These are phyloP conservation scores for Orbilia oligospora DNA, from an alignment of 2,329 filamentous ascomycete genomes.

Conservation along the genomic window DNA sequence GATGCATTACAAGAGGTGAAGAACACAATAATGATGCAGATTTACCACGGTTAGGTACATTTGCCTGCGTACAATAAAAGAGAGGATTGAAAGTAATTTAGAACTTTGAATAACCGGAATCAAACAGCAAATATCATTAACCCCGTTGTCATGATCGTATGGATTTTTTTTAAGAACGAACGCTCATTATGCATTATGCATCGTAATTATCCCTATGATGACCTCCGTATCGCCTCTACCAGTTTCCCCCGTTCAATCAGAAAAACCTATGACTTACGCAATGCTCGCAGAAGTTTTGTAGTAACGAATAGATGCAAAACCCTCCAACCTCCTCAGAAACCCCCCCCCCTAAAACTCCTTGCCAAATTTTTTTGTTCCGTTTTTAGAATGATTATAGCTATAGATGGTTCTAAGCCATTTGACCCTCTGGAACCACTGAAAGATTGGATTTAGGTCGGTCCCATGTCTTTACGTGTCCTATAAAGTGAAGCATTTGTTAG, in stretches of 20 bases:
- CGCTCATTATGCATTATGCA: constrained; percentile 33
- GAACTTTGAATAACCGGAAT: background rate
- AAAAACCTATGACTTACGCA: constrained; percentile 5
- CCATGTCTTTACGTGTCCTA: constrained; percentile 83
- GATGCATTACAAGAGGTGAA: too few species aligned
- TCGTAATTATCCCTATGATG: constrained; percentile 1
- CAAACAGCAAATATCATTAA: background rate
- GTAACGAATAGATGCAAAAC: constrained; percentile 1
- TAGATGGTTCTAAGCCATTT: background rate
- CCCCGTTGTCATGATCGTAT: background rate
- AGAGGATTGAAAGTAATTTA: background rate
- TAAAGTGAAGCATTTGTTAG: constrained; percentile 8
- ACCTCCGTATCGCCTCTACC: background rate
- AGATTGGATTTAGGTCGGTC: constrained; percentile 71
- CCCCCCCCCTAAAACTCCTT: background rate
- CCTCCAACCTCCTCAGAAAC: background rate
- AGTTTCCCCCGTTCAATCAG: background rate
- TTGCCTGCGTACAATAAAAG: background rate
- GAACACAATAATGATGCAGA: too few species aligned
- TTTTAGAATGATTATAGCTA: background rate
- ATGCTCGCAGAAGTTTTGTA: constrained; percentile 2
- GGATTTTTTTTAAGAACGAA: constrained; percentile 1
- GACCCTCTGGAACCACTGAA: constrained; percentile 47
- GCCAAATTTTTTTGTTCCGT: background rate
- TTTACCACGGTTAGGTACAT: too few species aligned